Percentiles rank a stretch among this genome's conserved stretches.
Conservation (phyloP, 2,329 filamentous ascomycete species). For the Ceratocystiopsis brevicomis region DNA sequence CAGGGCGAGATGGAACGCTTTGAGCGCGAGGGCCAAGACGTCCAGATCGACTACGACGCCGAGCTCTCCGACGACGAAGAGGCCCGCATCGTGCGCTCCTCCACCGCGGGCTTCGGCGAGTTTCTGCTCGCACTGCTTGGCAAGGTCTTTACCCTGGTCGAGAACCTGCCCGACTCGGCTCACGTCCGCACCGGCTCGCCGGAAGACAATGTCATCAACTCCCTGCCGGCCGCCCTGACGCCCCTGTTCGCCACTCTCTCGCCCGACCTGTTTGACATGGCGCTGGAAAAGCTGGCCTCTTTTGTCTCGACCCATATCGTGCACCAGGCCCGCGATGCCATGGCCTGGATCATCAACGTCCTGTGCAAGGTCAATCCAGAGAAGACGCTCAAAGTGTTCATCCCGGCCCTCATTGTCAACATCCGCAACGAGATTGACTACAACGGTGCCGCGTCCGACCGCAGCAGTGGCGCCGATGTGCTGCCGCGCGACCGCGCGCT, state of each 20-base stretch:
- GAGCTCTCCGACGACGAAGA: conserved; percentile 77
- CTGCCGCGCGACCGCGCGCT: conserved; percentile 79
- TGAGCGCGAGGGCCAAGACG: conserved; percentile 68
- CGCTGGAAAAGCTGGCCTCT: conserved; percentile 74
- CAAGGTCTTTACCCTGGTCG: conserved; percentile 83
- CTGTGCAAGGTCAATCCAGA: conserved; percentile 90
- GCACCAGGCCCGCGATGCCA: conserved; percentile 88
- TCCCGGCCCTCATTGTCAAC: conserved; percentile 76
- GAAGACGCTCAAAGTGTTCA: conserved; percentile 76
- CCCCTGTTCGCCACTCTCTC: conserved; percentile 82
- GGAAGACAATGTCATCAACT: conserved; percentile 94
- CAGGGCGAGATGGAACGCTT: conserved; percentile 86
- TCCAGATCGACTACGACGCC: conserved; percentile 67
- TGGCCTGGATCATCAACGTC: conserved; percentile 95
- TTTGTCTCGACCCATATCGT: conserved; percentile 92
- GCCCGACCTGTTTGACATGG: conserved; percentile 81
- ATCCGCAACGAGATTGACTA: conserved; percentile 95
- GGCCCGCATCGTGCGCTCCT: conserved; percentile 73
- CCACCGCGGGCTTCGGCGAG: conserved; percentile 82
- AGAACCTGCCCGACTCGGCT: conserved; percentile 84
- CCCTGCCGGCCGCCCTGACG: conserved; percentile 74
- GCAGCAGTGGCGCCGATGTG: conserved; percentile 84
- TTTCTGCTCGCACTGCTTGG: conserved; percentile 82
- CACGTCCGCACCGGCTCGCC: conserved; percentile 77
- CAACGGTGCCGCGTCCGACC: conserved; percentile 85